Evolutionary conservation across 2,329 filamentous ascomycete genomes (phyloP).

Genomic region (Calonectria pseudoreteaudii): DNA sequence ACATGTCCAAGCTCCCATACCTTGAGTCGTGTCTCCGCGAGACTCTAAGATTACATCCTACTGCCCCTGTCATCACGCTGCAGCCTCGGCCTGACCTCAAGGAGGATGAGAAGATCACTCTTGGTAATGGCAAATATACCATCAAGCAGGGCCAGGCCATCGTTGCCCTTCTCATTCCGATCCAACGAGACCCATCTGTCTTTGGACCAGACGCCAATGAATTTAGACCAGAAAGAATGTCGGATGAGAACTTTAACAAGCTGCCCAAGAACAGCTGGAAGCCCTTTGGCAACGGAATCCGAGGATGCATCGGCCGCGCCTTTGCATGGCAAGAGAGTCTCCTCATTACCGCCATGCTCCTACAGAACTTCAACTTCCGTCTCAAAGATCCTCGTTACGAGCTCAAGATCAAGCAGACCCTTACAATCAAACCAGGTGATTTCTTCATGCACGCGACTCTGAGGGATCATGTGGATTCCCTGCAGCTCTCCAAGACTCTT

Average conservation of each 20-base stretch:
- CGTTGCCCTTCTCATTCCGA: conserved; percentile 56
- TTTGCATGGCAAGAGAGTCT: conserved; percentile 68
- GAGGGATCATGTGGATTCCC: conserved; percentile 53
- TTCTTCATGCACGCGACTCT: conserved; percentile 70
- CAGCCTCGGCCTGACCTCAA: conserved; percentile 38
- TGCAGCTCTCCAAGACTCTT: conserved; percentile 51
- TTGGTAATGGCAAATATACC: conserved; percentile 66
- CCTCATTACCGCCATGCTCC: conserved; percentile 61
- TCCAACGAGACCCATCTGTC: conserved; percentile 67
- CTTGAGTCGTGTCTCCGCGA: conserved; percentile 73
- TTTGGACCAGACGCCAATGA: conserved; percentile 68
- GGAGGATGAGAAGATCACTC: conserved; percentile 49
- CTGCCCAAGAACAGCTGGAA: conserved; percentile 58
- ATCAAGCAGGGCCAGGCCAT: conserved; percentile 59
- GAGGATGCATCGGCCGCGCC: conserved; percentile 64
- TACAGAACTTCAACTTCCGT: conserved; percentile 76
- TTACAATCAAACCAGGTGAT: conserved; percentile 71
- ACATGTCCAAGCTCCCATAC: conserved; percentile 72
- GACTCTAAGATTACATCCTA: conserved; percentile 47
- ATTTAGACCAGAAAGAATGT: conserved; percentile 72
- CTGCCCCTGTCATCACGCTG: conserved; percentile 42
- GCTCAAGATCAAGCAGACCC: conserved; percentile 62
- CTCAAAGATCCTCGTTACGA: conserved; percentile 69
- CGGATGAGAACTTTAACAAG: conserved; percentile 62
- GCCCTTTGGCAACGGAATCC: conserved; percentile 65